Percentiles rank a stretch among this genome's conserved stretches.
Conservation (phyloP, 2,329 filamentous ascomycete genomes). For the Fusarium nematophilum region DNA sequence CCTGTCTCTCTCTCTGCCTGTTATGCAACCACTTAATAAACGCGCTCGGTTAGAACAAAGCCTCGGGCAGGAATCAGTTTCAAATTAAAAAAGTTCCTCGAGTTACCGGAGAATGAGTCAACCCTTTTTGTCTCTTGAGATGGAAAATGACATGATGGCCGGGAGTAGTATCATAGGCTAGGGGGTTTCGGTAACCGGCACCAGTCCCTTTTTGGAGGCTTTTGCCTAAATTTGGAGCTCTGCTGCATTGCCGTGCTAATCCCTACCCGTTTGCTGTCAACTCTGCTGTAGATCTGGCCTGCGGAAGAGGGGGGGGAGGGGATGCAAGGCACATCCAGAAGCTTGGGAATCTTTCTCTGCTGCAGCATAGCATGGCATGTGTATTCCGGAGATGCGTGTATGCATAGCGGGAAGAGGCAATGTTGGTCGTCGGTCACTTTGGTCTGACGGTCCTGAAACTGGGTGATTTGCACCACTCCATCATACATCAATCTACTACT, state of each 20-base stretch:
- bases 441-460: too few relatives aligned
- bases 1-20: constrained; percentile 7
- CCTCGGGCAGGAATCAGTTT: too few relatives aligned
- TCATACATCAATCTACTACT: constrained; percentile 26
- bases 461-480: constrained; percentile 17
- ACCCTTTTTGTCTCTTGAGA: too few relatives aligned
- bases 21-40: constrained; percentile 37
- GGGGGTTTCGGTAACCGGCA: constrained; percentile 19
- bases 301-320: neutral
- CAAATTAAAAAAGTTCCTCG: constrained; percentile 16
- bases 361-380: too few relatives aligned
- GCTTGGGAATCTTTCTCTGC: too few relatives aligned
- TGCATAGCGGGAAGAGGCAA: too few relatives aligned
- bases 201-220: constrained; percentile 37
- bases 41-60: neutral
- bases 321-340: constrained; percentile 30
- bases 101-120: constrained; percentile 27
- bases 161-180: constrained; percentile 16
- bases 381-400: too few relatives aligned
- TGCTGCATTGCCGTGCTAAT: neutral
- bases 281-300: constrained; percentile 20
- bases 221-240: constrained; percentile 41
- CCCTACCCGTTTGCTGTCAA: neutral
- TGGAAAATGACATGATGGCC: constrained; percentile 2
- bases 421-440: too few relatives aligned